Conservation (phyloP, 768 basidiomycete species). For the Hemileccinum rubropunctum region DNA sequence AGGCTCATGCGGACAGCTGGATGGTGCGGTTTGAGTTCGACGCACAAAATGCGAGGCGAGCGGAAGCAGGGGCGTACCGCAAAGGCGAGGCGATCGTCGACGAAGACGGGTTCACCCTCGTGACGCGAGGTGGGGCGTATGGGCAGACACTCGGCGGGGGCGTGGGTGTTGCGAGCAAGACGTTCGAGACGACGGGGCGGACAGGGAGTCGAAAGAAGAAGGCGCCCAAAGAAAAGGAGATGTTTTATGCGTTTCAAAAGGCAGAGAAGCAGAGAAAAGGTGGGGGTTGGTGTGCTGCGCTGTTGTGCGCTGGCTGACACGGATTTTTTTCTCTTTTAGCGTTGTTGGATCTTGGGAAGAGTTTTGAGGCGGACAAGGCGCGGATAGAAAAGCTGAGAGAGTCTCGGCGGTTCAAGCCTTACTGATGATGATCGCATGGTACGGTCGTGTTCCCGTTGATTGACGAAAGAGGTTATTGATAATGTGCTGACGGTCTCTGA, state of each 20-base stretch:
- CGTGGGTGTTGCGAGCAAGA: conserved; percentile 59
- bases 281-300: conserved; percentile 30
- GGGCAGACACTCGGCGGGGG: conserved; percentile 87
- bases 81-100: conserved; percentile 91
- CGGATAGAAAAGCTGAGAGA: conserved; percentile 48
- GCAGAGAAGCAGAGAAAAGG: conserved; percentile 86
- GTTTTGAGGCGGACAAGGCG: conserved; percentile 87
- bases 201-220: conserved; percentile 46
- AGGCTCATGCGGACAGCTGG: conserved; percentile 75
- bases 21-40: conserved; percentile 74
- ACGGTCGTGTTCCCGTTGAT: background rate
- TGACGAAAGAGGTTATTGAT: background rate
- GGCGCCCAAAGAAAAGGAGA: conserved; percentile 64
- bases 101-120: conserved; percentile 92
- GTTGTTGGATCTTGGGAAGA: conserved; percentile 60
- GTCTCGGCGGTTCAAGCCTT: conserved; percentile 83
- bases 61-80: conserved; percentile 51
- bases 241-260: conserved; percentile 89
- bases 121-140: conserved; percentile 88
- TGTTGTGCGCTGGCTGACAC: background rate
- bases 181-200: conserved; percentile 39
- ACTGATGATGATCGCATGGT: conserved; percentile 50
- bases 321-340: conserved; percentile 33
- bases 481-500: too few species aligned
- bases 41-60: conserved; percentile 52